A percentile compares a stretch with the other conserved stretches of the same genome.
Conservation (phyloP, 2,329 filamentous ascomycete species). For the Trichophyton verrucosum region DNA sequence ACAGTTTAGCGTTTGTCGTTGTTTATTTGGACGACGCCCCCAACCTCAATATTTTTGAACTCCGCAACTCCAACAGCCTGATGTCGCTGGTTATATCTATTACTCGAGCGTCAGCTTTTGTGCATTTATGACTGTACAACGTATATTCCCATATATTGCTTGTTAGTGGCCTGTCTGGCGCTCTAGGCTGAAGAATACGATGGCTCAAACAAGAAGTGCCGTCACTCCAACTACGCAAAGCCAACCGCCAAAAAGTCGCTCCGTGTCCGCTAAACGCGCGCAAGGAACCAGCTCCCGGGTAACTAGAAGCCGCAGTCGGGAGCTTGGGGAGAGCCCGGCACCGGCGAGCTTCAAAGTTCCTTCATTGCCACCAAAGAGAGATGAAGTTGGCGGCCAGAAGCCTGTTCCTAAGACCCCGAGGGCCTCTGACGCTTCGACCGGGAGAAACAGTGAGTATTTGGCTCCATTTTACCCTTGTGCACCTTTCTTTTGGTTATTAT, state of each 20-base stretch:
- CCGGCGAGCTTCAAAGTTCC: neutral
- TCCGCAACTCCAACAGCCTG: neutral
- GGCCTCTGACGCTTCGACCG: neutral
- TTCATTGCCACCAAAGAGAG: neutral
- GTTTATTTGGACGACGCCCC: slow-evolving; percentile 1
- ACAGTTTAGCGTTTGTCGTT: neutral
- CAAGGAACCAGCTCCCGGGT: slow-evolving; percentile 1
- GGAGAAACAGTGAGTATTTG: neutral
- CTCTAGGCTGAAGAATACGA: neutral
- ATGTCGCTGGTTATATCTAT: neutral
- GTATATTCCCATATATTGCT: neutral
- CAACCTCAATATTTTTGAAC: neutral
- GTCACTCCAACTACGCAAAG: neutral
- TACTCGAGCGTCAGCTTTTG: neutral
- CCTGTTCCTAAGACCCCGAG: neutral
- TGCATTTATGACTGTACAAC: neutral
- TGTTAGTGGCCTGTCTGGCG: neutral
- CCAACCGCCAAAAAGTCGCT: slow-evolving; percentile 1
- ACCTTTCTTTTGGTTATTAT: neutral
- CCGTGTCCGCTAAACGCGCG: neutral
- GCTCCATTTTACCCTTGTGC: neutral
- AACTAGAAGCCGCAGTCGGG: slow-evolving; percentile 4
- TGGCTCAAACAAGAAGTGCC: neutral
- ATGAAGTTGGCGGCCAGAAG: neutral
- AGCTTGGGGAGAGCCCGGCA: neutral